Percentiles rank a stretch among this genome's conserved stretches.
These are phyloP conservation scores for Penicillium italicum DNA, from an alignment of 2,329 filamentous ascomycete species.

Conservation along the genomic window DNA sequence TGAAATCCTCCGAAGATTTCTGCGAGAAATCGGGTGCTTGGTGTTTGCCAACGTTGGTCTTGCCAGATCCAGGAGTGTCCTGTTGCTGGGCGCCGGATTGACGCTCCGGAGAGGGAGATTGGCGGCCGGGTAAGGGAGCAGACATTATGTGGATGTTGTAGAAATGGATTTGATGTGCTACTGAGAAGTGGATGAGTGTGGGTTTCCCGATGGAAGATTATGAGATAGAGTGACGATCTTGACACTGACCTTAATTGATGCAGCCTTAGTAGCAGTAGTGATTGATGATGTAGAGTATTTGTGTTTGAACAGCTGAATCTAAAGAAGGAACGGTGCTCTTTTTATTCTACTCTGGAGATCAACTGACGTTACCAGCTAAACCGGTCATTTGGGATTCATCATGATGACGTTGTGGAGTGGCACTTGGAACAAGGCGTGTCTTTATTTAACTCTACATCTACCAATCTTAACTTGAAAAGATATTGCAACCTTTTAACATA, in stretches of 20 bases:
- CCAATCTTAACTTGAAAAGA: not conserved
- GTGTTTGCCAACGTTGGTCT: slow-evolving; percentile 49
- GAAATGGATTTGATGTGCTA: not conserved
- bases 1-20: slow-evolving; percentile 26
- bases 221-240: not conserved
- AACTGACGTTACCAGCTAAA: slow-evolving; percentile 19
- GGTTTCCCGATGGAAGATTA: not conserved
- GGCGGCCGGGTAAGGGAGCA: slow-evolving; percentile 60
- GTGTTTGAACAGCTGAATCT: not conserved
- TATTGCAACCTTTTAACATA: not conserved
- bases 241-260: not conserved
- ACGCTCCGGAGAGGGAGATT: slow-evolving; percentile 71
- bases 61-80: slow-evolving; percentile 55
- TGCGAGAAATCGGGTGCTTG: slow-evolving; percentile 15
- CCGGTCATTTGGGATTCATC: slow-evolving; percentile 22
- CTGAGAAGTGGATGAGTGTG: not conserved
- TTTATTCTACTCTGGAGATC: not conserved
- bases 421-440: not conserved
- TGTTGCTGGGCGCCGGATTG: slow-evolving; percentile 64
- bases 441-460: not conserved
- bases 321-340: not conserved
- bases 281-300: not conserved
- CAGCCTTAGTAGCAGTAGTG: not conserved
- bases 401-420: slow-evolving; percentile 29
- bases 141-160: slow-evolving; percentile 49